Evolutionary conservation across 192 early-diverging fungal genomes (phyloP).

Genomic region (Backusella liffmaniae): DNA sequence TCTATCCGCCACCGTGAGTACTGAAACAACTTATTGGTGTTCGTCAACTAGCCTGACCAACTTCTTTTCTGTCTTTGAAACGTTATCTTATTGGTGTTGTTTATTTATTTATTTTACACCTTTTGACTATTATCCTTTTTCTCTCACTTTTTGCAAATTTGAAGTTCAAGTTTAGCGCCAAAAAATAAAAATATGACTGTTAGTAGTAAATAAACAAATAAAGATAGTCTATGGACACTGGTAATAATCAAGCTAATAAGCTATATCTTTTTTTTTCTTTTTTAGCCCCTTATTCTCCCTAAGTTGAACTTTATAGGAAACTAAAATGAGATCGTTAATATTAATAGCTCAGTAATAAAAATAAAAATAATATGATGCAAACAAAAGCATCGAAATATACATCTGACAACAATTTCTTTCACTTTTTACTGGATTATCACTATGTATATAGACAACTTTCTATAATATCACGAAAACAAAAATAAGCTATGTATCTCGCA

Average conservation of each 20-base stretch:
- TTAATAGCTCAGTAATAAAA: no score
- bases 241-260: neutral
- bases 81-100: neutral
- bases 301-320: neutral
- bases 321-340: neutral
- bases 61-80: slow-evolving; percentile 1
- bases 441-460: neutral
- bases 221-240: neutral
- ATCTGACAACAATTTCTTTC: neutral
- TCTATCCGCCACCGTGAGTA: neutral
- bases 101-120: slow-evolving; percentile 2
- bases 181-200: neutral
- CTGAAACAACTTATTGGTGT: slow-evolving; percentile 4
- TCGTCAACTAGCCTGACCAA: neutral
- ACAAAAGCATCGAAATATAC: slow-evolving; percentile 7
- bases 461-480: slow-evolving; percentile 1
- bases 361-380: neutral
- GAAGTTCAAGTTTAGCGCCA: neutral
- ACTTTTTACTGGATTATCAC: neutral
- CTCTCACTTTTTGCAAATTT: neutral
- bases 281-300: neutral
- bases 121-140: neutral
- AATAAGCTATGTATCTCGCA: neutral
- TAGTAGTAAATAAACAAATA: neutral
- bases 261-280: neutral